Conservation (phyloP, 208 protist genomes). For the Lotmaria passim region DNA sequence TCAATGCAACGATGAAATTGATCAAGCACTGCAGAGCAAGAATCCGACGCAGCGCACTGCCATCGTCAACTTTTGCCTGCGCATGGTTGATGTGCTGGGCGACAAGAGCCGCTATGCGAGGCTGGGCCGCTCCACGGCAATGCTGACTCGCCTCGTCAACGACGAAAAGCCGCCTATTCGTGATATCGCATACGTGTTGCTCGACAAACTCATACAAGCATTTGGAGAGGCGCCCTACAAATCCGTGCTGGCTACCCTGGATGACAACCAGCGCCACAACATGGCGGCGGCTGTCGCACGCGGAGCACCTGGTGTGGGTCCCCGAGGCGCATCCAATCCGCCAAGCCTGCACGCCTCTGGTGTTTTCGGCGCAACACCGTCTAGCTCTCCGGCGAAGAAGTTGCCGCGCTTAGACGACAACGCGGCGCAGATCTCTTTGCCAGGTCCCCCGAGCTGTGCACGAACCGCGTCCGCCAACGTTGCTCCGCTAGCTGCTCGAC, state of each 20-base stretch:
- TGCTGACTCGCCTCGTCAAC: constrained; percentile 77
- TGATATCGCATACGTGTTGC: constrained; percentile 66
- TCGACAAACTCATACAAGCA: constrained; percentile 52
- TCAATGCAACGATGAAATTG: constrained; percentile 86
- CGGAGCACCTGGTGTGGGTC: constrained; percentile 12
- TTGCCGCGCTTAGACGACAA: constrained; percentile 47
- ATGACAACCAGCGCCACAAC: constrained; percentile 78
- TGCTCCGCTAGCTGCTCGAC: constrained; percentile 12
- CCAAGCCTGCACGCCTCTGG: constrained; percentile 18
- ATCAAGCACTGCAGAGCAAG: constrained; percentile 71
- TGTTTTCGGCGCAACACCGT: constrained; percentile 35
- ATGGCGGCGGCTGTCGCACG: constrained; percentile 39
- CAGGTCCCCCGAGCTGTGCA: not conserved
- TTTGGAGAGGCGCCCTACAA: constrained; percentile 66
- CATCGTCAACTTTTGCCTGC: constrained; percentile 64
- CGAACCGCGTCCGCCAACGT: constrained; percentile 8
- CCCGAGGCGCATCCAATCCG: not conserved
- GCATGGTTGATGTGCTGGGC: constrained; percentile 61
- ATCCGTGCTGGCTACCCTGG: constrained; percentile 55
- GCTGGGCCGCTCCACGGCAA: constrained; percentile 41
- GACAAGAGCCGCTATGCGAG: constrained; percentile 46
- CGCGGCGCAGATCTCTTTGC: not conserved
- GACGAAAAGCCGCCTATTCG: constrained; percentile 85
- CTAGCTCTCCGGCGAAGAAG: constrained; percentile 72
- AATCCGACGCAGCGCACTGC: constrained; percentile 81